A percentile compares a stretch with the other conserved stretches of the same genome.
Conservation (phyloP, 2,329 filamentous ascomycete genomes). For the Metarhizium humberi region DNA sequence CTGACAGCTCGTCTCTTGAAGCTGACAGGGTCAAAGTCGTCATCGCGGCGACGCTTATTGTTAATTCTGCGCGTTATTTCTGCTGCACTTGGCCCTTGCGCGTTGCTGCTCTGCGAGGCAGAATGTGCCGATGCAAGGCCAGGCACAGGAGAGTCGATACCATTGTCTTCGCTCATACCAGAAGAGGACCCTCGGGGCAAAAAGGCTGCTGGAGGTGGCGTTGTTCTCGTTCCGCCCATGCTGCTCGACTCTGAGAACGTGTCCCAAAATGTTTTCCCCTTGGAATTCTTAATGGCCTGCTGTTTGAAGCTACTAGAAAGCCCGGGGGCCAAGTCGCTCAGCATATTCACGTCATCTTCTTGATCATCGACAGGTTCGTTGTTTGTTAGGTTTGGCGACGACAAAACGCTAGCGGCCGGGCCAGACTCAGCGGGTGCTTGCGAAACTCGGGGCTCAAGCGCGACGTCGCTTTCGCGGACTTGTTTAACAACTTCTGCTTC, state of each 20-base stretch:
- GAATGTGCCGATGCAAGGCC: constrained; percentile 25
- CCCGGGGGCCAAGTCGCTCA: constrained; percentile 42
- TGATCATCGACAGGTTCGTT: constrained; percentile 59
- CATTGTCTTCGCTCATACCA: constrained; percentile 59
- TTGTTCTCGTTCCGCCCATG: constrained; percentile 38
- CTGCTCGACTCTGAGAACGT: constrained; percentile 61
- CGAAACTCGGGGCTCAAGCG: constrained; percentile 38
- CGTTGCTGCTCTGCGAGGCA: constrained; percentile 20
- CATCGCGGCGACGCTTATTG: constrained; percentile 77
- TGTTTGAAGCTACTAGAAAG: constrained; percentile 64
- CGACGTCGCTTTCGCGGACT: constrained; percentile 80
- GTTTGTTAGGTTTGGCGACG: constrained; percentile 59
- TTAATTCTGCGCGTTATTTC: constrained; percentile 72
- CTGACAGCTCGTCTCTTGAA: constrained; percentile 91
- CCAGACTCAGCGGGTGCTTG: constrained; percentile 33
- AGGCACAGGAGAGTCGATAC: constrained; percentile 58
- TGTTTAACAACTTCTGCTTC: constrained; percentile 95
- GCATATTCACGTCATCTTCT: constrained; percentile 60
- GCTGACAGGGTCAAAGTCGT: constrained; percentile 78
- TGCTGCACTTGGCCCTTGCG: constrained; percentile 52
- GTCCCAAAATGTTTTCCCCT: constrained; percentile 64
- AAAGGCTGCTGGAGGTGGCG: constrained; percentile 57
- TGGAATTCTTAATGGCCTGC: constrained; percentile 62
- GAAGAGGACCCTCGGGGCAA: constrained; percentile 51
- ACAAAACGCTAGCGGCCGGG: constrained; percentile 48